Evolutionary conservation across 495 filamentous ascomycete genomes (phyloP), one percentile per base, ranked within the genome.

Genomic region (Penicillium cataractarum): DNA sequence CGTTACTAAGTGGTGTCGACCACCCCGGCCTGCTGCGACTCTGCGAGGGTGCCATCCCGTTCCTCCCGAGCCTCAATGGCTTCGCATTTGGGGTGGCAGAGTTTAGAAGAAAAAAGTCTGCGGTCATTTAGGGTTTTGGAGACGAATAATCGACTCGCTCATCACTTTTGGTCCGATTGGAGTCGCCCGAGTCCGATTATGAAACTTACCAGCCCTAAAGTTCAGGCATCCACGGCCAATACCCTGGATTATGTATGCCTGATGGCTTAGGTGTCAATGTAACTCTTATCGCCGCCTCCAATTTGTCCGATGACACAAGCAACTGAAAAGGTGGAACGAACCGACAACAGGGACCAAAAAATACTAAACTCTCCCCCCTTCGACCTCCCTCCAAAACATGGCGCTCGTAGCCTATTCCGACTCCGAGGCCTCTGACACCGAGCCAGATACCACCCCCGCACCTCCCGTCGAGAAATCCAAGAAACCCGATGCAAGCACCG

Each of bases 381-480:
- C 40, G 0, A n/a, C 24, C 57, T 35, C 44, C 63, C 19, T 29
- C 33, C 21, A 65, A n/a, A n/a, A 40, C 46, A 96, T 95, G 91
- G 86, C 78, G 29, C 78, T 95, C 31, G 90, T 95, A 56, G 85
- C 89, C 60, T 95, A 96, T 68, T 92, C 92, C 33, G 92, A 95
- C 66, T 96, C 92, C 0, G 93, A 96, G 64, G 86, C 78, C 37
- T 90, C 90, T 15, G 91, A 93, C 44, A 66, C 74, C n/a, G 83
- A 89, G 61, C 53, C 60, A 13, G 60, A 71, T 15, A 63, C 69
- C 19, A 68, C 72, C 42, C 44, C 76, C n/a, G 55, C 70, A 19
- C 65, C 76, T 21, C 61, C 50, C 71, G 72, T 44, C 63, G 77
- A 62, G 33, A 69, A 75, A 80, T 77, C 83, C 32, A 63, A 65